Percentiles rank a stretch among this genome's conserved stretches.
Evolutionary conservation across 2,329 filamentous ascomycete species (phyloP).

Genomic region (Cordyceps cicadae): DNA sequence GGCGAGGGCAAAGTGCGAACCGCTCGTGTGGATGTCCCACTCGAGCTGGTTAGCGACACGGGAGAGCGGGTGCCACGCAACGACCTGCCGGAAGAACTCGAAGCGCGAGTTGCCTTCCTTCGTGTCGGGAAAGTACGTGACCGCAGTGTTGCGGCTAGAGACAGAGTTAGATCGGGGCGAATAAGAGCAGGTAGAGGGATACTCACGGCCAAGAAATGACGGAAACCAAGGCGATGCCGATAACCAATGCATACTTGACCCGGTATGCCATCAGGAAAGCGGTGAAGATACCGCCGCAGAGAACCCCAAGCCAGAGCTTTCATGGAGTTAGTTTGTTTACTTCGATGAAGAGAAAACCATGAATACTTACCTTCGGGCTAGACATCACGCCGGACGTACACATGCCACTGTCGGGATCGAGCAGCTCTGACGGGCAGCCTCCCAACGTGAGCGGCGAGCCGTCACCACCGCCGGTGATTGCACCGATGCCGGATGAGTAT

Average conservation of each 20-base stretch:
- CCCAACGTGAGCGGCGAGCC: slow-evolving; percentile 68
- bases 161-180: slow-evolving; percentile 11
- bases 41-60: slow-evolving; percentile 55
- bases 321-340: not conserved
- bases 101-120: slow-evolving; percentile 55
- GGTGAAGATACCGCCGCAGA: slow-evolving; percentile 70
- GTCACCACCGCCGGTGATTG: slow-evolving; percentile 59
- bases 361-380: slow-evolving; percentile 53
- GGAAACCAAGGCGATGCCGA: slow-evolving; percentile 63
- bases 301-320: slow-evolving; percentile 79
- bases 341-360: not conserved
- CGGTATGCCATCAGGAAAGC: slow-evolving; percentile 73
- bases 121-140: slow-evolving; percentile 66
- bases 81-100: slow-evolving; percentile 64
- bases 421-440: slow-evolving; percentile 56
- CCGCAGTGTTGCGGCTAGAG: slow-evolving; percentile 51
- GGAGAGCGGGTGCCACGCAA: slow-evolving; percentile 62
- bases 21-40: slow-evolving; percentile 51
- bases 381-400: slow-evolving; percentile 61
- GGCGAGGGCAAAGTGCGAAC: slow-evolving; percentile 58
- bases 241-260: slow-evolving; percentile 66
- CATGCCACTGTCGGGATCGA: slow-evolving; percentile 37
- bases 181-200: not conserved
- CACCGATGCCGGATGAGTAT: slow-evolving; percentile 74
- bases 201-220: slow-evolving; percentile 67